phyloP scores from a whole-genome alignment of 2,329 filamentous ascomycete genomes.

The Penicillium expansum region DNA sequence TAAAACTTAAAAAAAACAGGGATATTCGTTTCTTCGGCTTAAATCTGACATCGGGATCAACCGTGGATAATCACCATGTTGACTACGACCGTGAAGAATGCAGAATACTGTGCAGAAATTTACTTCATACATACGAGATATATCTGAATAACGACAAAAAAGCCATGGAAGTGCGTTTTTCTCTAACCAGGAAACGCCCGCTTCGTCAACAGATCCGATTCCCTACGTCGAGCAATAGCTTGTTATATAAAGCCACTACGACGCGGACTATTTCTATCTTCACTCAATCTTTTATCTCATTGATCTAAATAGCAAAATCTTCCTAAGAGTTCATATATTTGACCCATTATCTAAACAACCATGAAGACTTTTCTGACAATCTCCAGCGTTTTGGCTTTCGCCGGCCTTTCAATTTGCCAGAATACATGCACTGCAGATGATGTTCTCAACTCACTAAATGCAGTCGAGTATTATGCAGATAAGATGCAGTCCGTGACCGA shows the following conservation, averaged over 20 bases:
- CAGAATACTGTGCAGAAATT: background rate
- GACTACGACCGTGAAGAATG: background rate
- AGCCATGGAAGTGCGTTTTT: background rate
- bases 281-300: background rate
- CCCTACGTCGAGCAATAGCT: background rate
- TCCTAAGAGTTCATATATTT: background rate
- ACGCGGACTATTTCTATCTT: background rate
- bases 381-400: background rate
- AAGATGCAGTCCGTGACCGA: background rate
- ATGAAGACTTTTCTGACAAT: background rate
- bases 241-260: background rate
- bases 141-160: background rate
- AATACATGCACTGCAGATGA: background rate
- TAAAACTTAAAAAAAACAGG: background rate
- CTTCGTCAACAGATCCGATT: background rate
- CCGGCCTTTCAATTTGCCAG: background rate
- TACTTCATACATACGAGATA: background rate
- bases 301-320: background rate
- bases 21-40: background rate
- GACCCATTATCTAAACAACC: background rate
- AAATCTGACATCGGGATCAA: background rate
- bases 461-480: background rate
- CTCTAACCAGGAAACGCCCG: background rate
- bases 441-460: background rate
- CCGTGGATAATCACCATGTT: background rate